These are phyloP conservation scores for Chrysopogon serrulatus DNA, from an alignment of 176 grass and related monocot genomes.

Conservation along the genomic window DNA sequence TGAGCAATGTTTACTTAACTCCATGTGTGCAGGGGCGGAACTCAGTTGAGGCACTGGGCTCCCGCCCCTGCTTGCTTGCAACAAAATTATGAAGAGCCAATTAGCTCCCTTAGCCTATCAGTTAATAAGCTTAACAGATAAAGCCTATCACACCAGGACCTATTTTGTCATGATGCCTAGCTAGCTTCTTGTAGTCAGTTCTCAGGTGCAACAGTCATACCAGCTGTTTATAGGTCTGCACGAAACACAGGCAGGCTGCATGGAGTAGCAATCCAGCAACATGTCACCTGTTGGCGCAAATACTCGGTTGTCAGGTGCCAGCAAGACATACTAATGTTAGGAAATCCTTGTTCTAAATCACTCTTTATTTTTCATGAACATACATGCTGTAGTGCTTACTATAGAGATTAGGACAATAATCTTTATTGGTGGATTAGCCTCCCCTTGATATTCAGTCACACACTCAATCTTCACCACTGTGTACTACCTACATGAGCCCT, in stretches of 20 bases:
- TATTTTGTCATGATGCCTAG: background rate
- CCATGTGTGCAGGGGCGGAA: background rate
- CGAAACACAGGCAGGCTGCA: background rate
- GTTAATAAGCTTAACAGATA: background rate
- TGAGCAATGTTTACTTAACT: background rate
- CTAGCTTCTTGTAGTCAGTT: background rate
- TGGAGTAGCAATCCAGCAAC: background rate
- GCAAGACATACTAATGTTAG: background rate
- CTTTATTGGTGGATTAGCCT: background rate
- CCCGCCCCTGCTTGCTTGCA: background rate
- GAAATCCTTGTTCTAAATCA: background rate
- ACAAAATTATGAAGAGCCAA: background rate
- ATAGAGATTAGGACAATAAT: background rate
- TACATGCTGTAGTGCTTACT: background rate
- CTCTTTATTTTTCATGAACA: background rate
- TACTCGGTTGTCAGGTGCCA: background rate
- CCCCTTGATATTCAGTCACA: background rate
- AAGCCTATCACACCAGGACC: background rate
- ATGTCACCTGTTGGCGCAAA: background rate
- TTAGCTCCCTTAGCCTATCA: background rate
- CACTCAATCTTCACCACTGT: background rate
- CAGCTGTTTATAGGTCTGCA: background rate
- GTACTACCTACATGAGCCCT: background rate
- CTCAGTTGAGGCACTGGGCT: background rate
- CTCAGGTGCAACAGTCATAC: background rate